phyloP scores from a whole-genome alignment of 2,329 filamentous ascomycete genomes.

The Cercospora sp. region DNA sequence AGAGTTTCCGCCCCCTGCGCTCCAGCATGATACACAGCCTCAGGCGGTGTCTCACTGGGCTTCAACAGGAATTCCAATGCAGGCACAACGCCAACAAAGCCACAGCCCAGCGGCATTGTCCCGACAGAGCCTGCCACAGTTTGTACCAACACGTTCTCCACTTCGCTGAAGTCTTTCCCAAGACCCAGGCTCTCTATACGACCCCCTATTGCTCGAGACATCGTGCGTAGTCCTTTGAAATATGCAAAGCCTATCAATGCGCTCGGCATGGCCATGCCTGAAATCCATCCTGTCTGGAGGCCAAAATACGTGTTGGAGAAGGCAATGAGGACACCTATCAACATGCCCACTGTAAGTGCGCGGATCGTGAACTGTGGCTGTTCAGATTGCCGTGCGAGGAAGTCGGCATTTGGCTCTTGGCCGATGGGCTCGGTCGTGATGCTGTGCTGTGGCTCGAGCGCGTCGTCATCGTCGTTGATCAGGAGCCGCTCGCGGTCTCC shows the following conservation, averaged over 20 bases:
- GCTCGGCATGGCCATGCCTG: slow-evolving; percentile 95
- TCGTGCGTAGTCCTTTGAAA: slow-evolving; percentile 75
- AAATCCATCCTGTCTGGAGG: slow-evolving; percentile 82
- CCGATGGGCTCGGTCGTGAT: slow-evolving; percentile 32
- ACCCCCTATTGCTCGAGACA: slow-evolving; percentile 59
- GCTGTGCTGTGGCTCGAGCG: slow-evolving; percentile 27
- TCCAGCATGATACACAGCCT: slow-evolving; percentile 20
- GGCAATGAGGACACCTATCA: slow-evolving; percentile 86
- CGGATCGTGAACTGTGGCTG: slow-evolving; percentile 73
- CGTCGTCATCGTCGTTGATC: slow-evolving; percentile 20
- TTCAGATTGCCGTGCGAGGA: slow-evolving; percentile 33
- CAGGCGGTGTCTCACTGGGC: slow-evolving; percentile 60
- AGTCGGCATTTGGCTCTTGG: slow-evolving; percentile 33
- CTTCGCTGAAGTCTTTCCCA: slow-evolving; percentile 73
- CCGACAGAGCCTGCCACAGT: slow-evolving; percentile 94
- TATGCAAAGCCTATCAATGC: slow-evolving; percentile 92
- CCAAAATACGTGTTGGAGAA: slow-evolving; percentile 99
- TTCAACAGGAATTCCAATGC: slow-evolving; percentile 84
- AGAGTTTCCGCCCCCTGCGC: background rate
- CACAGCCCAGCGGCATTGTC: slow-evolving; percentile 93
- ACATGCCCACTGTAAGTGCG: slow-evolving; percentile 74
- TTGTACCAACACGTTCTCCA: slow-evolving; percentile 96
- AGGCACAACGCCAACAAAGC: slow-evolving; percentile 92
- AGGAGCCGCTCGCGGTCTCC: slow-evolving; percentile 25
- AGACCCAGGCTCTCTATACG: slow-evolving; percentile 28